phyloP scores from a whole-genome alignment of 1,139 yeast genomes.

The Saccharomyces hybrid region DNA sequence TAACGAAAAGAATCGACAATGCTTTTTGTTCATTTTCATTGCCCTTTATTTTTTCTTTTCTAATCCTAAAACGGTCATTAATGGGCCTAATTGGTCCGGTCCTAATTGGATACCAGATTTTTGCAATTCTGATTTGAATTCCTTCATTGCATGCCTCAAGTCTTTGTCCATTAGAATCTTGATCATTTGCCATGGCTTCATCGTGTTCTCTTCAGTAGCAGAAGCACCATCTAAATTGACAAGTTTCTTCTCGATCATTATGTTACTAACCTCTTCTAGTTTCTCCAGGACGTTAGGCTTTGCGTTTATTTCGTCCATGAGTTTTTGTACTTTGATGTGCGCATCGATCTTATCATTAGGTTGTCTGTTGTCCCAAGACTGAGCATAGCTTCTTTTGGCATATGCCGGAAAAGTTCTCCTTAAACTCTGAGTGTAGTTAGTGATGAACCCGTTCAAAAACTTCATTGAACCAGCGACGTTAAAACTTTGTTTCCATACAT shows the following conservation, averaged over 20 bases:
- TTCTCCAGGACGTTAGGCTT: conserved; percentile 20
- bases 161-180: conserved; percentile 25
- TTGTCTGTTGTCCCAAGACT: conserved; percentile 23
- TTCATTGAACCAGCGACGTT: not conserved
- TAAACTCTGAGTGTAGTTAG: not conserved
- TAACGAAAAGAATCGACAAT: not conserved
- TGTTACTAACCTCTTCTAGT: conserved; percentile 16
- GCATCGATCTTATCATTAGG: conserved; percentile 19
- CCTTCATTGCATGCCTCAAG: conserved; percentile 21
- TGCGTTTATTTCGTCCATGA: conserved; percentile 22
- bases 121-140: conserved; percentile 20
- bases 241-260: conserved; percentile 20
- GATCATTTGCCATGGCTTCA: conserved; percentile 23
- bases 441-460: not conserved
- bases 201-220: conserved; percentile 6
- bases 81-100: conserved; percentile 24
- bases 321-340: conserved; percentile 20
- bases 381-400: conserved; percentile 17
- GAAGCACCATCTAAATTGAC: conserved; percentile 15
- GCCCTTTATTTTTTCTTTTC: conserved; percentile 14
- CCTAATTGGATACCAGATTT: conserved; percentile 22
- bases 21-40: not conserved
- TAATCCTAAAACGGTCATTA: conserved; percentile 25
- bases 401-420: not conserved
- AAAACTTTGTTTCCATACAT: not conserved